Base-by-base conservation (phyloP, 768 basidiomycete genomes). In the Russula sp. region DNA sequence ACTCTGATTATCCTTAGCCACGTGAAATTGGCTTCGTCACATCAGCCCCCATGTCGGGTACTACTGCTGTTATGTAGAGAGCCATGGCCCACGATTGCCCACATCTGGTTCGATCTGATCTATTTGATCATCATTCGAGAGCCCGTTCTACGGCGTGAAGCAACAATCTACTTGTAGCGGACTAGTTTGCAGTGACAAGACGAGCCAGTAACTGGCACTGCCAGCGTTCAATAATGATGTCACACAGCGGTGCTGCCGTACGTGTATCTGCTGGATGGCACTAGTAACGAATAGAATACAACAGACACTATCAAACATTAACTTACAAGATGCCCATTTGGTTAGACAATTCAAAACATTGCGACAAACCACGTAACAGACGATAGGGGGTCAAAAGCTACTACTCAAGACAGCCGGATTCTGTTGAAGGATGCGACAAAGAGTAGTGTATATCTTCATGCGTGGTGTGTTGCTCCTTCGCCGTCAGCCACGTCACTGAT, bases 401-500 rank as follows among this genome's bases (percentile, higher is more conserved):
- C 13, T 16, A 32, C 27, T 47, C 48, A n/a, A 42, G n/a, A 2
- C 44, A 35, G 32, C 47, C 14, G 9, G 6, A 34, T 32, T 14
- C 16, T 31, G 5, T 22, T 49, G 35, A 20, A 31, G 20, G 34
- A n/a, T 45, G 49, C 11, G 44, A 57, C 44, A 39, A 47, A n/a
- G 55, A 27, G 37, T 35, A 22, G 34, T 45, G 18, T 31, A 18
- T 34, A 44, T 3, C 32, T 42, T 49, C 34, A 39, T 10, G 34
- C 3, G 34, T 51, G 54, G 6, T 39, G 49, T 6, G 49, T 37
- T 8, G 42, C 34, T 48, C 54, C 49, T 37, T 55, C 52, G 18
- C 54, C 58, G 44, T 49, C 52, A 39, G 52, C 66, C 5, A 35
- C 60, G 42, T 61, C 62, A 54, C 56, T 57, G 10, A 37, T 48